These are phyloP conservation scores for Eimeria praecox DNA, from an alignment of 169 alveolate species.

Conservation along the genomic window DNA sequence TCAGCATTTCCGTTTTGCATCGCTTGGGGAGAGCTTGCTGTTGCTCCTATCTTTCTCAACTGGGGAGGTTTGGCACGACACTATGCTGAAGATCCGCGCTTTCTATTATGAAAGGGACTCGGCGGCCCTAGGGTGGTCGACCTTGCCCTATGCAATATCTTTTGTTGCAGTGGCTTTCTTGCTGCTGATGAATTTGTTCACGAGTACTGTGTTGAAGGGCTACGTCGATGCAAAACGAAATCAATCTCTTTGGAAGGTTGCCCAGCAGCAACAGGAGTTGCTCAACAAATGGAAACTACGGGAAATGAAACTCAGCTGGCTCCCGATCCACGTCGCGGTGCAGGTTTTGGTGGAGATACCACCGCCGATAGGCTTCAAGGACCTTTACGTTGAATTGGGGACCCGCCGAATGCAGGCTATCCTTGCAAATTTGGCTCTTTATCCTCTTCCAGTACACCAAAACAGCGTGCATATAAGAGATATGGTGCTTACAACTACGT, in stretches of 20 bases:
- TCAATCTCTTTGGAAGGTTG: constrained; percentile 76
- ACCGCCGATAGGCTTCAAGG: constrained; percentile 72
- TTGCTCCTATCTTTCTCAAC: constrained; percentile 74
- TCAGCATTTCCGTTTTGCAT: constrained; percentile 35
- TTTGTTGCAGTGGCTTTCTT: constrained; percentile 67
- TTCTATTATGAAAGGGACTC: constrained; percentile 27
- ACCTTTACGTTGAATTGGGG: constrained; percentile 31
- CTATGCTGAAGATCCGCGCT: constrained; percentile 59
- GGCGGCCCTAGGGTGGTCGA: background rate
- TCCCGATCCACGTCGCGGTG: constrained; percentile 63
- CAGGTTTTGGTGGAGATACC: constrained; percentile 46
- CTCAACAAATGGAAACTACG: constrained; percentile 66
- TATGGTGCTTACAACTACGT: constrained; percentile 61
- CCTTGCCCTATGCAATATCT: constrained; percentile 49
- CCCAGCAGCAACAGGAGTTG: constrained; percentile 71
- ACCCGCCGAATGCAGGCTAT: constrained; percentile 63
- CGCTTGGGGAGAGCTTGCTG: constrained; percentile 27
- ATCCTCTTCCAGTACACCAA: constrained; percentile 70
- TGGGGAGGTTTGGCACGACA: constrained; percentile 80
- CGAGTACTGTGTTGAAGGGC: constrained; percentile 74
- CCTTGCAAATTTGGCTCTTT: constrained; percentile 57
- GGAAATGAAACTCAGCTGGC: constrained; percentile 79
- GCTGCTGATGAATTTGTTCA: constrained; percentile 79
- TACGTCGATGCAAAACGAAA: constrained; percentile 77
- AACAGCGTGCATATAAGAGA: constrained; percentile 80